phyloP scores from a whole-genome alignment of 768 basidiomycete species.

The Tulasnella sp. region DNA sequence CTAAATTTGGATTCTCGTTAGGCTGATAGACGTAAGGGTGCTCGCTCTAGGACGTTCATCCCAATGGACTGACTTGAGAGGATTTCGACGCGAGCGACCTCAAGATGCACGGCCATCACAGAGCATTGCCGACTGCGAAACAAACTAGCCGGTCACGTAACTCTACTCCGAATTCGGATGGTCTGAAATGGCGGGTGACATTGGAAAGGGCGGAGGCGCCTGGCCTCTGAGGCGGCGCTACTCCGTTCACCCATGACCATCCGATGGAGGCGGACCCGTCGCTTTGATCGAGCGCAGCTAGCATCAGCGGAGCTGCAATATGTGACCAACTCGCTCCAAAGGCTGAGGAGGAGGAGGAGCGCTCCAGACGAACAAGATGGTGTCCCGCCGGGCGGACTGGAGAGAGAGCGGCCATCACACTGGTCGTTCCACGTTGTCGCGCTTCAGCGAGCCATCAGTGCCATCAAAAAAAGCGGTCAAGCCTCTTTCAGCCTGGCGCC shows the following conservation, averaged over 20 bases:
- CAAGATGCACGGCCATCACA: background rate
- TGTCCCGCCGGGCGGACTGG: background rate
- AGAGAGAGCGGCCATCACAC: background rate
- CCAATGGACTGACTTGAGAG: no score
- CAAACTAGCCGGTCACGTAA: background rate
- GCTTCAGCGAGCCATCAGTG: background rate
- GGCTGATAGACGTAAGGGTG: no score
- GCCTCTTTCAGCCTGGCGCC: background rate
- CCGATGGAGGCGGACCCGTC: slow-evolving; percentile 5
- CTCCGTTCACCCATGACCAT: background rate
- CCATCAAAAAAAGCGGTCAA: background rate
- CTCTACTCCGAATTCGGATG: background rate
- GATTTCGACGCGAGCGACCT: no score
- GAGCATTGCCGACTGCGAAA: background rate
- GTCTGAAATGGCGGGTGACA: background rate
- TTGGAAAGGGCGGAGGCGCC: background rate
- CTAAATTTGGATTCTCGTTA: background rate
- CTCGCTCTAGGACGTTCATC: no score
- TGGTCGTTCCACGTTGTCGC: background rate
- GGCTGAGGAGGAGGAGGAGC: background rate
- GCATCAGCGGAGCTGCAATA: background rate
- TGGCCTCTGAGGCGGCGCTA: background rate
- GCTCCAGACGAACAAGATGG: background rate
- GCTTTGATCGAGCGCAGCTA: background rate
- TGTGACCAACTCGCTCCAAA: background rate